Percentiles rank a stretch among this genome's conserved stretches.
These are phyloP conservation scores for Lenzites betulinus DNA, from an alignment of 768 basidiomycete genomes.

Conservation along the genomic window DNA sequence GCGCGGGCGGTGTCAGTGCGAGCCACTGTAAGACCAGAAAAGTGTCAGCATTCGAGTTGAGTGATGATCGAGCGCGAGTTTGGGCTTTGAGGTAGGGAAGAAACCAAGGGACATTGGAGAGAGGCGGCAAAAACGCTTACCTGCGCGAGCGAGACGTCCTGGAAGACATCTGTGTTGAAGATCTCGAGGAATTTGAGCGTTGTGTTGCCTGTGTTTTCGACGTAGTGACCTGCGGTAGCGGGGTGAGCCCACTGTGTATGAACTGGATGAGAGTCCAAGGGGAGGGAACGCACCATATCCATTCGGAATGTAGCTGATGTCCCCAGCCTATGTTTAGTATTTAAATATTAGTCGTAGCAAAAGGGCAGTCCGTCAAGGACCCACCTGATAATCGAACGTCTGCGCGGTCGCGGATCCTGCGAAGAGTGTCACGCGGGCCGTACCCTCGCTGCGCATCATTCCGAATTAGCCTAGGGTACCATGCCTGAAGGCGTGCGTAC, in stretches of 20 bases:
- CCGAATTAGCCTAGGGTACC: not conserved
- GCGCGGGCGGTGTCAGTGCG: constrained; percentile 46
- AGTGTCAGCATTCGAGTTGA: not conserved
- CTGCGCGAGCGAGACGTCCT: constrained; percentile 46
- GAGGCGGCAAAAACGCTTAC: constrained; percentile 27
- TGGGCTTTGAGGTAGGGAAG: no score
- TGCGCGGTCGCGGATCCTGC: constrained; percentile 51
- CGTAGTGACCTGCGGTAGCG: constrained; percentile 34
- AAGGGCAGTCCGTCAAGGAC: not conserved
- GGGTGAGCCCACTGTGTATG: not conserved
- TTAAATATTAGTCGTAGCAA: not conserved
- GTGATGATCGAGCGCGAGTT: no score
- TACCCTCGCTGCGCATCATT: constrained; percentile 45
- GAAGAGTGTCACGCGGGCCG: constrained; percentile 57
- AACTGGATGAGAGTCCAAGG: not conserved
- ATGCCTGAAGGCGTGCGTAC: no score
- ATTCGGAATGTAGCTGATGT: constrained; percentile 55
- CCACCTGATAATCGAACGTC: constrained; percentile 59
- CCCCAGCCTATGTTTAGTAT: constrained; percentile 13
- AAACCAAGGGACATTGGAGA: not conserved
- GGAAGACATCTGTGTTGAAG: constrained; percentile 33
- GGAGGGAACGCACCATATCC: constrained; percentile 42
- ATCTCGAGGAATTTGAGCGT: constrained; percentile 41
- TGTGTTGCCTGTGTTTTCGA: constrained; percentile 41
- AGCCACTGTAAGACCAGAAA: constrained; percentile 37